Base-by-base conservation (phyloP, 495 filamentous ascomycete species). In the Podospora comata region DNA sequence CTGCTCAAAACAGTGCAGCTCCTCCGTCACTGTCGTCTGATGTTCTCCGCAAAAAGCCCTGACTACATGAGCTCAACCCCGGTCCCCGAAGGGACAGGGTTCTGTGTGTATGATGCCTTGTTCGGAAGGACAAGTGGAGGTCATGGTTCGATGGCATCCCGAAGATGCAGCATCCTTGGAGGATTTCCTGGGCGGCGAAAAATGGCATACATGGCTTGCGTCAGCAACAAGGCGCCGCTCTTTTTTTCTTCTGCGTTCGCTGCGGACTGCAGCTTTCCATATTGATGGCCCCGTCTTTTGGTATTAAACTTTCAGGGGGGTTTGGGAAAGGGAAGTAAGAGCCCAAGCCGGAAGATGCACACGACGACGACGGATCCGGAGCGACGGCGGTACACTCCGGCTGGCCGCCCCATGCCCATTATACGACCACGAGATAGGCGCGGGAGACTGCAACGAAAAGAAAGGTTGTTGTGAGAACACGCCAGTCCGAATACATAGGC, bases 1-100 rank as follows among this genome's bases (percentile, higher is more conserved):
- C 59, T 61, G 16, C 27, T 19, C 19, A 32, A 61, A 32, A 18
- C 28, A 44, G 32, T 32, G 30, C 19, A 34, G 61, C 61, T 5
- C n/a, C n/a, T 34, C 48, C 39, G 61, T 61, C 59, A 63, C 34
- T 63, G 27, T 63, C 61, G 32, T 19, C 61, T 63, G 61, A 63
- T 63, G 61, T 63, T 63, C 61, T 63, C 61, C 61, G 61, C 61
- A 63, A 48, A 63, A 63, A 63, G 20, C 27, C 18, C 23, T 30
- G 23, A 61, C 28, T 32, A 19, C 30, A 48, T 23, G 1, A 23
- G 20, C 20, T 23, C 20, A 28, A 28, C 61, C 61, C 61, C 34
- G 61, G 32, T 63, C 61, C 30, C 32, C 18, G 18, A 63, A 20
- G 19, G 27, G 34, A 62, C 55, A 19, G n/a, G 55, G 30, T 7